Evolutionary conservation across 2,329 filamentous ascomycete genomes (phyloP), one percentile per base, ranked within the genome.

Genomic region (Colletotrichum euphorbiae): DNA sequence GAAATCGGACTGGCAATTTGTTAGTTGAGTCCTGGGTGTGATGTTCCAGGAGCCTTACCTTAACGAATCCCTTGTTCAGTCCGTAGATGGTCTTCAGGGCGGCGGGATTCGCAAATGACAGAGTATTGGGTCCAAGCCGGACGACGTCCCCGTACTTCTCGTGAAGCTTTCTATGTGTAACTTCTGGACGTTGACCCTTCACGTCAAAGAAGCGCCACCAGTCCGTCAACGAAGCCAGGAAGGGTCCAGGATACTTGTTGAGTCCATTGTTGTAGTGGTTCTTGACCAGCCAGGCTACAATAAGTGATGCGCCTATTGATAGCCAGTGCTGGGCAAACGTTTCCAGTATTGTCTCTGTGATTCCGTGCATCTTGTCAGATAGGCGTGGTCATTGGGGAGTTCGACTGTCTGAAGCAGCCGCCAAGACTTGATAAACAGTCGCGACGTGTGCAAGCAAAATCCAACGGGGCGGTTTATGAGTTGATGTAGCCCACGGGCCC

Each of bases 31-130:
- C 33, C 3, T 8, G 9, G 0, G 13, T 3, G n/a, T 1, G 8
- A 6, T 0, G 6, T 19, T 1, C 4, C 19, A 17, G 19, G 17
- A 42, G 38, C 69, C 77, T 54, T 78, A 92, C 91, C 87, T 96
- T 96, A 54, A 87, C 80, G 72, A 93, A 91, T 0, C 92, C 91
- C 78, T 94, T 94, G 76, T 94, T 95, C 48, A 95, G 79, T 0
- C 92, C 92, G 76, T 96, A 97, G 50, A 96, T 94, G 11, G 83
- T 81, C 78, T 92, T 92, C 72, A 95, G 82, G 0, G 91, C 91
- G 67, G 86, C 87, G 0, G 93, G 91, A 71, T 93, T 87, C 3
- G 90, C 86, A 74, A 96, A 93, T 0, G 91, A 93, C 1, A 96
- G 78, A 0, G 82, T 82, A 70, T 94, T 94, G 1, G 93, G 93